phyloP scores from a whole-genome alignment of 257 asterid genomes.

The Fraxinus quadrangulata region DNA sequence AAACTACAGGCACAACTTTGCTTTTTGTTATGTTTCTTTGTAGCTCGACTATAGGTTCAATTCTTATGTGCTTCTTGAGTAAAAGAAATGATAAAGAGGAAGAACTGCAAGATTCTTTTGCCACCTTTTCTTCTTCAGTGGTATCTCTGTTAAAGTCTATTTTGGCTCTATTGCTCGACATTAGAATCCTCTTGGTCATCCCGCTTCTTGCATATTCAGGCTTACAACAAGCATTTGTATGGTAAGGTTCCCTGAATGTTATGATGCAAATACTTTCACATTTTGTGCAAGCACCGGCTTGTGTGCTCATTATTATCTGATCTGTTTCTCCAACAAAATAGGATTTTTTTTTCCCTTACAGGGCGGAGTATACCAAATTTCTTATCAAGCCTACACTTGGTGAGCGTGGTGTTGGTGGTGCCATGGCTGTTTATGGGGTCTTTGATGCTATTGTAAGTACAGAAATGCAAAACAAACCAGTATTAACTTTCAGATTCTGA shows the following conservation, averaged over 20 bases:
- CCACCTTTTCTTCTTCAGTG: constrained; percentile 52
- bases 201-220: constrained; percentile 95
- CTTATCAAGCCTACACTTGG: constrained; percentile 81
- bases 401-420: constrained; percentile 94
- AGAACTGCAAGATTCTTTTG: constrained; percentile 41
- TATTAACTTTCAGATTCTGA: neutral
- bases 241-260: constrained; percentile 48
- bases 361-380: constrained; percentile 94
- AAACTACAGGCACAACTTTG: constrained; percentile 73
- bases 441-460: constrained; percentile 88
- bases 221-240: constrained; percentile 92
- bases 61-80: constrained; percentile 86
- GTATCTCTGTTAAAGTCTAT: constrained; percentile 57
- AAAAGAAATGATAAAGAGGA: constrained; percentile 70
- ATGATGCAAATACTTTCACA: constrained; percentile 13
- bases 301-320: neutral
- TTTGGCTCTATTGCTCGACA: constrained; percentile 56
- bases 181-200: constrained; percentile 72
- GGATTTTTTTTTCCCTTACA: constrained; percentile 27
- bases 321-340: constrained; percentile 13
- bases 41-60: constrained; percentile 70
- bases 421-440: constrained; percentile 90
- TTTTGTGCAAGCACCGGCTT: neutral
- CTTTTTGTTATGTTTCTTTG: constrained; percentile 75
- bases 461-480: constrained; percentile 9